These are phyloP conservation scores for Myriosclerotinia scirpicola DNA, from an alignment of 2,329 filamentous ascomycete species.

Conservation along the genomic window DNA sequence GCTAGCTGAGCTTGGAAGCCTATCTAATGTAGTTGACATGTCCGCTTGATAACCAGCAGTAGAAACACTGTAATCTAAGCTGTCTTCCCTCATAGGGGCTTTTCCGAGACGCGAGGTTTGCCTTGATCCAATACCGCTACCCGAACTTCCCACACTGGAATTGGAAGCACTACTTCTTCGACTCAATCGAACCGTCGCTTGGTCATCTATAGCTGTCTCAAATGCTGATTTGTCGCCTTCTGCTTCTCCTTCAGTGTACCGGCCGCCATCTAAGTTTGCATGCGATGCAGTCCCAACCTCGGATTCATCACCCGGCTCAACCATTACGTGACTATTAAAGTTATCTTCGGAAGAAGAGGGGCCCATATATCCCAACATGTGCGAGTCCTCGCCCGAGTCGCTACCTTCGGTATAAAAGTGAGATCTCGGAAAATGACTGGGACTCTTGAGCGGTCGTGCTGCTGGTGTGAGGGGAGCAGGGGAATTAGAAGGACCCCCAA, in stretches of 20 bases:
- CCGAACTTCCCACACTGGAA: background rate
- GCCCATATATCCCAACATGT: slow-evolving; percentile 20
- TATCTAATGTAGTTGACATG: slow-evolving; percentile 21
- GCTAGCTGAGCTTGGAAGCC: slow-evolving; percentile 12
- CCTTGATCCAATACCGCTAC: background rate
- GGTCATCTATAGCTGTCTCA: slow-evolving; percentile 17
- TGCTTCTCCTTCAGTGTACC: slow-evolving; percentile 9
- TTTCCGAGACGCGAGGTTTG: slow-evolving; percentile 16
- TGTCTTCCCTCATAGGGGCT: slow-evolving; percentile 20
- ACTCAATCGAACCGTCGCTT: slow-evolving; percentile 20
- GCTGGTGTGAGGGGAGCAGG: slow-evolving; percentile 1
- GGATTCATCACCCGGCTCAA: slow-evolving; percentile 14
- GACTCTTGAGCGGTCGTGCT: slow-evolving; percentile 12
- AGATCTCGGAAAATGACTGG: slow-evolving; percentile 20
- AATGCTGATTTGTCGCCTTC: background rate
- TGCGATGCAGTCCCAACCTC: slow-evolving; percentile 8
- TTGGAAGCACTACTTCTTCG: slow-evolving; percentile 15
- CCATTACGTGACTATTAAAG: slow-evolving; percentile 23
- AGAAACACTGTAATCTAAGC: slow-evolving; percentile 16
- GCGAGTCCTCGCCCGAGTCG: slow-evolving; percentile 23
- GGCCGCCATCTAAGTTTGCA: background rate
- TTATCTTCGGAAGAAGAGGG: slow-evolving; percentile 24
- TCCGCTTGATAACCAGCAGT: slow-evolving; percentile 23
- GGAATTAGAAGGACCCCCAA: slow-evolving; percentile 5
- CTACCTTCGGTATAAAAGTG: slow-evolving; percentile 22